Evolutionary conservation across 176 grass and related monocot genomes (phyloP), one percentile per base, ranked within the genome.

Genomic region (barley (Hordeum vulgare)): DNA sequence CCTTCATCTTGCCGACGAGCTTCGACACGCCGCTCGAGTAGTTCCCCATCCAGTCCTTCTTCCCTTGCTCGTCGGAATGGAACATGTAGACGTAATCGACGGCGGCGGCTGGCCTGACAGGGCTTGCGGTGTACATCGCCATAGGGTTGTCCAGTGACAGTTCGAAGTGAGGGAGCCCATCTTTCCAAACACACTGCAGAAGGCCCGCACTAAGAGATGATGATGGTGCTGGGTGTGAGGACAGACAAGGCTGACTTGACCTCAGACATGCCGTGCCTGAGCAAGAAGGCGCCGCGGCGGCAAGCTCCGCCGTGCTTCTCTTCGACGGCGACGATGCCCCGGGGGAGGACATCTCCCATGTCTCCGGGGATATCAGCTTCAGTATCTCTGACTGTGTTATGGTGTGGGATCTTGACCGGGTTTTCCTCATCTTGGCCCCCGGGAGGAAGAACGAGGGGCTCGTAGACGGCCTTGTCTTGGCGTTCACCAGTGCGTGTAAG

Each of bases 1-100:
- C 96, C 75, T 85, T 76, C 91, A 99, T 92, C 78, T 96, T 96
- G 37, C 87, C 96, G 1, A 90, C 57, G 62, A 94, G 87, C 56
- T 81, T 84, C 15, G 85, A 90, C 31, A 60, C 84, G 28, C 24
- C 83, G 77, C 39, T 66, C n/a, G 81, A 53, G 58, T 76, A 53
- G 58, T 76, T 76, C 4, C 82, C 83, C 23, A 62, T 85, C 74
- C 88, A 86, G 33, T 93, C 82, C 65, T 85, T 98, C 59, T 88
- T 74, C 56, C 85, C 79, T 81, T 88, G 58, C 68, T 85, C 90
- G 6, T 78, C 66, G 24, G 86, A 80, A 24, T 90, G 83, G 75
- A 99, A 84, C 61, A 96, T 9, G 35, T 99, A 99, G 42, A 99
- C 44, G 5, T 89, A 92, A 62, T 96, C 89, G 17, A 87, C 40